Percentiles rank a stretch among this genome's conserved stretches.
Conservation (phyloP, 2,329 filamentous ascomycete genomes). For the Clarireedia sp. region DNA sequence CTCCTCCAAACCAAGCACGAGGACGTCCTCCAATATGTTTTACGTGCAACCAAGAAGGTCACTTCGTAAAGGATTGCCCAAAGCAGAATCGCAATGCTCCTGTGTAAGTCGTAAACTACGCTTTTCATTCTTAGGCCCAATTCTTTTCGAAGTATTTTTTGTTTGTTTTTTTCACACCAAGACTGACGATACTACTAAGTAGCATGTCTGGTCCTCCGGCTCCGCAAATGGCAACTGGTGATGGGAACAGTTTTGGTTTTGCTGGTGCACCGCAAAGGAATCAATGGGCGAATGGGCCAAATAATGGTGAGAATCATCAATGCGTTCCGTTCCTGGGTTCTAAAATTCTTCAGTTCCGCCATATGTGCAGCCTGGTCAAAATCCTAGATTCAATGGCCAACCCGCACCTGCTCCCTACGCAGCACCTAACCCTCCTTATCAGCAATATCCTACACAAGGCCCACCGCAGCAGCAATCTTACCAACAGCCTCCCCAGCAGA, state of each 20-base stretch:
- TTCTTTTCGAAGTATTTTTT: too few relatives aligned
- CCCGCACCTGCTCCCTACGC: conserved; percentile 4
- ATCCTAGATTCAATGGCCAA: background rate
- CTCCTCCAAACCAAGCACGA: background rate
- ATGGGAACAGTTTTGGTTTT: background rate
- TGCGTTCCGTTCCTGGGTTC: background rate
- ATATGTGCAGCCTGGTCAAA: background rate
- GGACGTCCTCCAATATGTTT: conserved; percentile 38
- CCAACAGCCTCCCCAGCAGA: conserved; percentile 11
- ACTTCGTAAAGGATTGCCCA: conserved; percentile 47
- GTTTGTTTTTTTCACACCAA: background rate
- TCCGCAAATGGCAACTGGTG: background rate
- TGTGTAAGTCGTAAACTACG: conserved; percentile 37
- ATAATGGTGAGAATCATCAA: conserved; percentile 11
- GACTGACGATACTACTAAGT: conserved; percentile 4
- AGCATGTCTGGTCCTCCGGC: conserved; percentile 4
- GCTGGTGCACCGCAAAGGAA: background rate
- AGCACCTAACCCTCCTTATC: conserved; percentile 18
- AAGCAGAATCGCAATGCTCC: conserved; percentile 41
- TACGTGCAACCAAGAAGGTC: conserved; percentile 44
- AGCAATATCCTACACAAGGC: conserved; percentile 18
- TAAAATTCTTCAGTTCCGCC: background rate
- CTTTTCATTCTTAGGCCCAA: background rate
- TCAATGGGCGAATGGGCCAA: conserved; percentile 11
- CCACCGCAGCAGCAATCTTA: conserved; percentile 15